phyloP scores from a whole-genome alignment of 208 protist species.

The Angomonas ambiguus region DNA sequence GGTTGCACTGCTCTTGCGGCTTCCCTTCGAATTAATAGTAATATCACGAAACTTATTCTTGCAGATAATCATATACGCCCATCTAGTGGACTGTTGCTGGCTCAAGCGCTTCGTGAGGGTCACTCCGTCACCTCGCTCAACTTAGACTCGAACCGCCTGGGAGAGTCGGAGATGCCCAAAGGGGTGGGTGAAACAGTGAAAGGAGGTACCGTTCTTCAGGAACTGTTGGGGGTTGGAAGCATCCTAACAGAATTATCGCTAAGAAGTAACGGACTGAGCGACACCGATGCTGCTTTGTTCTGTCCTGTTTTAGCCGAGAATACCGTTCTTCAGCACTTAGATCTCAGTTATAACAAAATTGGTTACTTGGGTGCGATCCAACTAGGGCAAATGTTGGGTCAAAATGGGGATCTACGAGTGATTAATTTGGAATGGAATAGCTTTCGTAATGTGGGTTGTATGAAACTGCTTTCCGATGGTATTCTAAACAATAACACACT shows the following conservation, averaged over 20 bases:
- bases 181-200: not conserved
- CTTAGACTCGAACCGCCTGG: conserved; percentile 70
- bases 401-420: conserved; percentile 77
- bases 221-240: conserved; percentile 52
- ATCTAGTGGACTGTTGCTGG: conserved; percentile 54
- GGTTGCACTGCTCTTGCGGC: conserved; percentile 69
- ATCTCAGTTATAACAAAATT: conserved; percentile 88
- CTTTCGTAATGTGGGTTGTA: conserved; percentile 55
- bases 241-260: conserved; percentile 49
- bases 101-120: conserved; percentile 48
- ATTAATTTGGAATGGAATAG: conserved; percentile 89
- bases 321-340: conserved; percentile 61
- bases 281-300: conserved; percentile 70
- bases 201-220: conserved; percentile 60
- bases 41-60: conserved; percentile 56
- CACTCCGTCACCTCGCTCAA: conserved; percentile 59
- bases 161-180: conserved; percentile 31
- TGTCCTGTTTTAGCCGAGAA: conserved; percentile 74
- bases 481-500: conserved; percentile 88
- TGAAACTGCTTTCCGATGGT: conserved; percentile 65
- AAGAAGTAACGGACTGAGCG: conserved; percentile 65
- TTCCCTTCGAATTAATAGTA: conserved; percentile 62
- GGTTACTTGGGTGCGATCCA: conserved; percentile 67
- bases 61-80: conserved; percentile 78
- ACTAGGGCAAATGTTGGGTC: conserved; percentile 64